Percentiles rank a stretch among this genome's conserved stretches.
These are phyloP conservation scores for Tolypocladium cylindrosporum DNA, from an alignment of 2,329 filamentous ascomycete species.

Conservation along the genomic window DNA sequence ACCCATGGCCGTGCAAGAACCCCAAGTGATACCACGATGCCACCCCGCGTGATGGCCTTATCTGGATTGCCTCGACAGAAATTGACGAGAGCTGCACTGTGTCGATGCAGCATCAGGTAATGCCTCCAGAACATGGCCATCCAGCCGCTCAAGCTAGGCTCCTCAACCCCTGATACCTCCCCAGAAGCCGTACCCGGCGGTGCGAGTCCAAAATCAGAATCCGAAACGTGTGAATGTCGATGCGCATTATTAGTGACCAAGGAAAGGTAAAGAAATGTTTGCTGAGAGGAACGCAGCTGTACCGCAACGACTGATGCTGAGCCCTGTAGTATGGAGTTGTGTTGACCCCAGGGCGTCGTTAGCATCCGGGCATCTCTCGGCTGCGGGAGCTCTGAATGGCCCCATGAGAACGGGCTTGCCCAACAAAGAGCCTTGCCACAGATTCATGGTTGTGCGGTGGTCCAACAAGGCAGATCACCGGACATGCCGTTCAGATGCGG, in stretches of 20 bases:
- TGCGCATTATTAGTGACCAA: slow-evolving; percentile 14
- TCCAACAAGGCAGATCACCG: slow-evolving; percentile 19
- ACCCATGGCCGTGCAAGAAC: not conserved
- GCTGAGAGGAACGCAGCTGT: slow-evolving; percentile 20
- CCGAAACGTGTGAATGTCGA: slow-evolving; percentile 7
- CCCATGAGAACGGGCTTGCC: not conserved
- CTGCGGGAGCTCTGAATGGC: slow-evolving; percentile 3
- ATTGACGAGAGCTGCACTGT: not conserved
- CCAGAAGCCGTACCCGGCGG: slow-evolving; percentile 21
- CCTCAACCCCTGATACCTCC: slow-evolving; percentile 18
- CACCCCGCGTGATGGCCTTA: not conserved
- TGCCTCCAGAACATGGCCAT: not conserved
- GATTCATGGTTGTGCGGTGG: slow-evolving; percentile 4
- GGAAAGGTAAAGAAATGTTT: slow-evolving; percentile 19
- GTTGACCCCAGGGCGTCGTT: not conserved
- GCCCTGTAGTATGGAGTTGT: not conserved
- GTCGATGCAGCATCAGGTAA: not conserved
- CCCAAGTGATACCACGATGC: not conserved
- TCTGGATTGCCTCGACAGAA: not conserved
- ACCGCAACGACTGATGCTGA: slow-evolving; percentile 25
- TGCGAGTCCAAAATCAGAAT: slow-evolving; percentile 14
- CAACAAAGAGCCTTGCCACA: not conserved
- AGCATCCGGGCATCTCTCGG: slow-evolving; percentile 4
- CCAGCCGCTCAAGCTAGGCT: not conserved
- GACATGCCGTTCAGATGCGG: slow-evolving; percentile 28